Evolutionary conservation across 2,329 filamentous ascomycete genomes (phyloP).

Genomic region (Fusarium solani-melongenae): DNA sequence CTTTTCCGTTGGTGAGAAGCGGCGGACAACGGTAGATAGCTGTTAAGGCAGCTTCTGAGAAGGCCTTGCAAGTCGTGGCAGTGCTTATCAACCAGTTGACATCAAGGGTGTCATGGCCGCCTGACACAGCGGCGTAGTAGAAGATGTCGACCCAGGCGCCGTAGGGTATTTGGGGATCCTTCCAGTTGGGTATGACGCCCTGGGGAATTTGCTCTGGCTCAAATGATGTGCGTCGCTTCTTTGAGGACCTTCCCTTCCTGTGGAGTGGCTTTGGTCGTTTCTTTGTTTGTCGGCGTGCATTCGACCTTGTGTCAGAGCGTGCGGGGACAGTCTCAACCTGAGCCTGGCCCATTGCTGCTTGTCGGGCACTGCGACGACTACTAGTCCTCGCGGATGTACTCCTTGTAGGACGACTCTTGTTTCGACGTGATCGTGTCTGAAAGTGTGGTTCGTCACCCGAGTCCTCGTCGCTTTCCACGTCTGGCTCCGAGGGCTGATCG

Average conservation of each 20-base stretch:
- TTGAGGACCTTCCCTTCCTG: slow-evolving; percentile 19
- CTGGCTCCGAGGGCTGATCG: slow-evolving; percentile 9
- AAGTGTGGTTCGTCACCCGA: slow-evolving; percentile 11
- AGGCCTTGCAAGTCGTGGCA: slow-evolving; percentile 71
- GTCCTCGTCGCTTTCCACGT: slow-evolving; percentile 21
- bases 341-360: slow-evolving; percentile 17
- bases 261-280: slow-evolving; percentile 29
- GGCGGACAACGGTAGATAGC: slow-evolving; percentile 78
- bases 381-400: not conserved
- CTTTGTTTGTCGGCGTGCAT: slow-evolving; percentile 7
- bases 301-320: not conserved
- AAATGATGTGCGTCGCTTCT: slow-evolving; percentile 32
- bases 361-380: slow-evolving; percentile 23
- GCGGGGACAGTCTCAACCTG: not conserved
- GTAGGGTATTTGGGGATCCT: slow-evolving; percentile 68
- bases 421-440: slow-evolving; percentile 10
- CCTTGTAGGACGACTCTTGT: not conserved
- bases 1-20: slow-evolving; percentile 61
- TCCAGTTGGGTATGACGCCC: slow-evolving; percentile 64
- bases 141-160: slow-evolving; percentile 78
- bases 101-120: slow-evolving; percentile 54
- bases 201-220: slow-evolving; percentile 14
- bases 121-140: slow-evolving; percentile 68
- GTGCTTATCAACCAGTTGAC: slow-evolving; percentile 73
- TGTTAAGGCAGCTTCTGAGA: slow-evolving; percentile 78